These are phyloP conservation scores for Gillenia trifoliata DNA, from an alignment of 306 rosid genomes.

Conservation along the genomic window DNA sequence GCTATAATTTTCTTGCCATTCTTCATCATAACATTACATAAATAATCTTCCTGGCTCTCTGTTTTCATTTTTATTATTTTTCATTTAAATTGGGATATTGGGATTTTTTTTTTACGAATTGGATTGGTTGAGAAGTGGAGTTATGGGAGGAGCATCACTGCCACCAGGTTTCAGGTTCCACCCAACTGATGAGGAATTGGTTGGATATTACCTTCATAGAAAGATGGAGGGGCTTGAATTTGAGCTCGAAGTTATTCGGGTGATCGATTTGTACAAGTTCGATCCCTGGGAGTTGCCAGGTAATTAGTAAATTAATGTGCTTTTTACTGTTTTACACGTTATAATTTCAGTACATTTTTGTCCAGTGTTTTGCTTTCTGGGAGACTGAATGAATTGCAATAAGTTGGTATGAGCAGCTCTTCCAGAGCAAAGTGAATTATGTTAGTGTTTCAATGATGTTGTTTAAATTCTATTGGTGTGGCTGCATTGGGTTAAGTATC, in stretches of 20 bases:
- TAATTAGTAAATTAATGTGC: constrained; percentile 22
- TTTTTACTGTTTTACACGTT: background rate
- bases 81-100: background rate
- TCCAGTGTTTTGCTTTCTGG: background rate
- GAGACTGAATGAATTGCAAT: background rate
- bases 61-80: no score
- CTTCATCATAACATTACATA: background rate
- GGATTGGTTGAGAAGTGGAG: constrained; percentile 9
- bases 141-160: constrained; percentile 50
- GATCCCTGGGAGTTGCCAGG: constrained; percentile 99
- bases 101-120: background rate
- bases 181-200: constrained; percentile 84
- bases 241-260: constrained; percentile 91
- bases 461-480: no score
- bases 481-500: background rate
- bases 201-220: constrained; percentile 76
- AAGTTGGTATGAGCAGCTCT: background rate
- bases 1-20: constrained; percentile 2
- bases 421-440: background rate
- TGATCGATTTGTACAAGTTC: constrained; percentile 77
- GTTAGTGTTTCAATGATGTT: background rate
- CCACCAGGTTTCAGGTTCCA: constrained; percentile 92
- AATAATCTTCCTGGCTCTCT: background rate
- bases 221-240: constrained; percentile 73
- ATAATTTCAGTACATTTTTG: background rate